Base-by-base conservation (phyloP, 768 basidiomycete species). In the Tubosaeta sp. region DNA sequence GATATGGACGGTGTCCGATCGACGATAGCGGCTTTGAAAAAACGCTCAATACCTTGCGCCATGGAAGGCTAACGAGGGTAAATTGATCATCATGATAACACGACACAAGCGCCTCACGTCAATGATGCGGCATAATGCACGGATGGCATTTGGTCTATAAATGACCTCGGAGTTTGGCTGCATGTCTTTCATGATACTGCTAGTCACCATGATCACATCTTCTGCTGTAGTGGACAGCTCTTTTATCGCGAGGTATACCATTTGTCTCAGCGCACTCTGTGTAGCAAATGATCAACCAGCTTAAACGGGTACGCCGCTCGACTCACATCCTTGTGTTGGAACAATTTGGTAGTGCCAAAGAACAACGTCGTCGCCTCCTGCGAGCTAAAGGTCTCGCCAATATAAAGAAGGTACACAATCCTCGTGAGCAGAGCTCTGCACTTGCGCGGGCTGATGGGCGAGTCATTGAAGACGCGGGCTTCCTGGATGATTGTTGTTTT, bases 141-240 rank as follows among this genome's bases (percentile, higher is more conserved):
- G 85, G 61, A 98, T 99, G 14, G 97, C 89, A 70, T 99, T 99
- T 31, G 97, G 91, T 50, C 97, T 81, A 72, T 99, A 99, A 55
- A 99, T 93, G 63, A 98, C 95, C 72, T 99, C 97, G 45, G 93
- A 87, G 67, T 97, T 97, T 50, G 95, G 89, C 65, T 99, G 97
- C 93, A 98, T 99, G 66, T 99, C 97, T 76, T 98, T 98, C 95
- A 97, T 97, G 70, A 99, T 97, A 64, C 93, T 97, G 69, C 87
- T 91, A 10, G 97, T 99, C 56, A 97, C 95, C 93, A 99, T 99
- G 61, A 99, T 97, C 27, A 98, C 93, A 76, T 98, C 95, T 71
- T 99, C 94, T 14, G 97, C 92, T n/a, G 88, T 87, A 33, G 82
- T 85, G 27, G 94, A 88, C 11, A 99, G 80, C 71, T 99, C 97